phyloP scores from a whole-genome alignment of 495 filamentous ascomycete genomes.

The Penicillium herquei region DNA sequence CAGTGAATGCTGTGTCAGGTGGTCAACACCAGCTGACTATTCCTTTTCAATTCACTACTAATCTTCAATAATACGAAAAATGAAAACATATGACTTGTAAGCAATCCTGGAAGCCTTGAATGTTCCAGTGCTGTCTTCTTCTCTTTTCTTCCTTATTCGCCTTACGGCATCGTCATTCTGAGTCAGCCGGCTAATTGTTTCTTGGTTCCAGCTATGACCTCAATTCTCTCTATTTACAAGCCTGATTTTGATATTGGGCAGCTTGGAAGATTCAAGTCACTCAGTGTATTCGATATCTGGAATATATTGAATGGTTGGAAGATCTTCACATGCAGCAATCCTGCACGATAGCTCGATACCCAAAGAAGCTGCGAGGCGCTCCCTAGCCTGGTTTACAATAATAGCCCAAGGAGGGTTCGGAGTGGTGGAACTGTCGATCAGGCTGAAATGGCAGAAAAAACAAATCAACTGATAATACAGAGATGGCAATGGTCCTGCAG shows the following conservation, averaged over 20 bases:
- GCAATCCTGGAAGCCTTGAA: neutral
- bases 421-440: neutral
- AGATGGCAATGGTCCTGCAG: neutral
- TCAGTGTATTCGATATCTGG: too few species aligned
- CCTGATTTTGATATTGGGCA: neutral
- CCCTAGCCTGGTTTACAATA: neutral
- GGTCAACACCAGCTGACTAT: too few species aligned
- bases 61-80: neutral
- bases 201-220: neutral
- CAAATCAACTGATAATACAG: neutral
- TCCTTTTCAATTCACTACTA: neutral
- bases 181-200: conserved; percentile 3
- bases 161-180: conserved; percentile 5
- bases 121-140: neutral
- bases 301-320: too few species aligned
- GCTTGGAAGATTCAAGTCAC: neutral
- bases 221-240: neutral
- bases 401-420: neutral
- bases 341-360: neutral
- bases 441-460: neutral
- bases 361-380: neutral
- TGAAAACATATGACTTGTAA: neutral
- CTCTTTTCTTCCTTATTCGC: neutral
- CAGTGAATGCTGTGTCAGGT: too few species aligned
- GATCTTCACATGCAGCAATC: too few species aligned